phyloP scores from a whole-genome alignment of 2,329 filamentous ascomycete species.

The Epichloe glyceriae region DNA sequence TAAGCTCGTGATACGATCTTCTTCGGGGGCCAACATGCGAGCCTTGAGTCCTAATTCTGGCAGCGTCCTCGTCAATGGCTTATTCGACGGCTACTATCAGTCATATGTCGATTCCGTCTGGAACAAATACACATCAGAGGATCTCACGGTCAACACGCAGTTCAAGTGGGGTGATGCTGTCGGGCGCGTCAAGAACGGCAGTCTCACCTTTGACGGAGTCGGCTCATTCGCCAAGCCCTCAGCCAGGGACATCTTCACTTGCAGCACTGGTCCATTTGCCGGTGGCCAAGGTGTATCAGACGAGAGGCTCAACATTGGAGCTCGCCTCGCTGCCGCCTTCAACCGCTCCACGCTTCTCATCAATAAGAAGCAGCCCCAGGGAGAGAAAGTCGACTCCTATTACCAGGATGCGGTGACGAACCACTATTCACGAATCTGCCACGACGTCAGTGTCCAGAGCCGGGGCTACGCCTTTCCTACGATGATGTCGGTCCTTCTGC shows the following conservation, averaged over 20 bases:
- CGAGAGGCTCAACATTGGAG: conserved; percentile 49
- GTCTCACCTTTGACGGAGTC: conserved; percentile 28
- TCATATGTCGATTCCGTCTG: conserved; percentile 39
- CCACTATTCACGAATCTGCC: conserved; percentile 54
- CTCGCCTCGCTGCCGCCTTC: conserved; percentile 62
- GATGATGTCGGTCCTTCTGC: conserved; percentile 50
- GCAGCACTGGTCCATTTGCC: conserved; percentile 44
- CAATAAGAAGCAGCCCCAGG: conserved; percentile 37
- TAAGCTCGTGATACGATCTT: conserved; percentile 32
- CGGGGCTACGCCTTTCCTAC: conserved; percentile 58
- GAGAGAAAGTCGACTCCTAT: conserved; percentile 34
- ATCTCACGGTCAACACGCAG: conserved; percentile 42
- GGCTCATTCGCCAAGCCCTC: conserved; percentile 35
- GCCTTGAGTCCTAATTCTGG: conserved; percentile 41
- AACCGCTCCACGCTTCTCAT: conserved; percentile 57
- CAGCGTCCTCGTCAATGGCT: conserved; percentile 26
- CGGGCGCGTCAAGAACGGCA: conserved; percentile 26
- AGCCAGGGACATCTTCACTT: conserved; percentile 37
- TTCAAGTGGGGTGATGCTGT: conserved; percentile 34
- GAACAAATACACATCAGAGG: conserved; percentile 30
- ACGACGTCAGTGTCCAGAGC: conserved; percentile 44
- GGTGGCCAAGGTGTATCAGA: conserved; percentile 26
- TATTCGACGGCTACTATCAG: conserved; percentile 39
- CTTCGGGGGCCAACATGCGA: conserved; percentile 28
- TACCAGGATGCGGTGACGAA: conserved; percentile 46